phyloP scores from a whole-genome alignment of 2,329 filamentous ascomycete genomes.

The Fusarium sp. region DNA sequence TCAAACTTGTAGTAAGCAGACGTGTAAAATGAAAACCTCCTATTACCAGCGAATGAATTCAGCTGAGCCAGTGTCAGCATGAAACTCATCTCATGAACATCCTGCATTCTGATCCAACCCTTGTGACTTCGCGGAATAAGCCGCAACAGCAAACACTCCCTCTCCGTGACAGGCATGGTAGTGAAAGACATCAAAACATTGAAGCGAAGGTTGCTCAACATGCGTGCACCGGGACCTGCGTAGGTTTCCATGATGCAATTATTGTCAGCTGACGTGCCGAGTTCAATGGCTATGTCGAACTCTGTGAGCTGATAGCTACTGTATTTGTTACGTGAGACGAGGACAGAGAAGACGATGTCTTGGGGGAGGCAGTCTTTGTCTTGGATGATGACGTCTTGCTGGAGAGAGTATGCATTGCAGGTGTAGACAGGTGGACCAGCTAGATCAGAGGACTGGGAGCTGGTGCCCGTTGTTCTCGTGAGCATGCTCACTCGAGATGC shows the following conservation, averaged over 20 bases:
- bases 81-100: background rate
- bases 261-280: background rate
- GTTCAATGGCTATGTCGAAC: background rate
- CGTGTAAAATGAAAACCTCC: rapidly evolving
- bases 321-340: background rate
- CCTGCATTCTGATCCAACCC: background rate
- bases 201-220: background rate
- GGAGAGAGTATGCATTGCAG: background rate
- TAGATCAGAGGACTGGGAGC: background rate
- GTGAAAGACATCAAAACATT: background rate
- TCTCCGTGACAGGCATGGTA: background rate
- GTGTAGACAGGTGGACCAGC: background rate
- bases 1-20: background rate
- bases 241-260: background rate
- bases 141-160: background rate
- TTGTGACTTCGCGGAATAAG: background rate
- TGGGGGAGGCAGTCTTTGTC: background rate
- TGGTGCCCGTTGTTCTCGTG: background rate
- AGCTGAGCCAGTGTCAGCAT: background rate
- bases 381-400: background rate
- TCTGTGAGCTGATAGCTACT: background rate
- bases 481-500: background rate
- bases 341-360: background rate
- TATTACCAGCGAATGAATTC: background rate
- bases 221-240: background rate